Evolutionary conservation across 2,329 filamentous ascomycete species (phyloP), one percentile per base, ranked within the genome.

Genomic region (Colletotrichum musicola): DNA sequence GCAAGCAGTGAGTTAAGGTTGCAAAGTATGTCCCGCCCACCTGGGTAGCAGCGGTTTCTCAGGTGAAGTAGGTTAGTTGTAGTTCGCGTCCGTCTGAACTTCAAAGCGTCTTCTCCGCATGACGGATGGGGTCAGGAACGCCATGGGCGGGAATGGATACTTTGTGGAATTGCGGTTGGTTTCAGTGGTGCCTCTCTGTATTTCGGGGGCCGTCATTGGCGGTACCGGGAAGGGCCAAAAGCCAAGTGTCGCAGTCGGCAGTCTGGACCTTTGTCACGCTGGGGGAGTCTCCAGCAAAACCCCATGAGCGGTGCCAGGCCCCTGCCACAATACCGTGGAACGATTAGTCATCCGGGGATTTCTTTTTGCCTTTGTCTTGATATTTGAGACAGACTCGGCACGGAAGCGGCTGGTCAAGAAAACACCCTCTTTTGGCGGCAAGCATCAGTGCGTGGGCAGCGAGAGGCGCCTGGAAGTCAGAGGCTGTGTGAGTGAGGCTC

Each of bases 231-330:
- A 44, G 59, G 40, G 54, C 61, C 65, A 53, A 66, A 69, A 69
- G 56, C 56, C 62, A 69, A 69, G 66, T 69, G 56, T 61, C 42
- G 55, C 22, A 66, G 55, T 51, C 16, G 27, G 13, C 20, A 65
- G 62, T 68, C 65, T 65, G 50, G 65, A 30, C 56, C 62, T 61
- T 27, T 42, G 14, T 10, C 35, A 35, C 13, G 12, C n/a, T 27
- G n/a, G n/a, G 27, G 46, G n/a, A 55, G 62, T 60, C 50, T 65
- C 65, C 62, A 65, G 62, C 64, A 58, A n/a, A 46, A 46, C 55
- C 55, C 66, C 62, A 65, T 68, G 49, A 38, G 60, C n/a, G 30
- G 47, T 55, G 27, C 18, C 27, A 7, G 38, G n/a, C 56, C 42
- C 65, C 61, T 60, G 62, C 55, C 55, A 40, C 46, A 20, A 42